Percentiles rank a stretch among this genome's conserved stretches.
Evolutionary conservation across 768 basidiomycete species (phyloP).

Genomic region (Suillus occidentalis): DNA sequence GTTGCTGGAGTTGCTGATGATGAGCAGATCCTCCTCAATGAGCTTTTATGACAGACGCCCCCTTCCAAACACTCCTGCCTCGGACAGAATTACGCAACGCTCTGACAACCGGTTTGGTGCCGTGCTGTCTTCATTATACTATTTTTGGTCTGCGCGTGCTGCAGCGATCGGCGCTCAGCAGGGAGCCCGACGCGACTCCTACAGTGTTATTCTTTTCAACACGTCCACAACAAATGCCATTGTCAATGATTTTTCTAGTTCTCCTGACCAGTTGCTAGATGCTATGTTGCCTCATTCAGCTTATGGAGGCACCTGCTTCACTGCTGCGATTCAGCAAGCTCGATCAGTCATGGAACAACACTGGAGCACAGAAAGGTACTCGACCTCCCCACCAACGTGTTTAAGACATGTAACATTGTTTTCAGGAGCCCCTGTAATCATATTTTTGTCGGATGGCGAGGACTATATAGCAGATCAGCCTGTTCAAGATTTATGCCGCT

Average conservation of each 20-base stretch:
- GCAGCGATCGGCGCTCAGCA: conserved; percentile 32
- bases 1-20: conserved; percentile 1
- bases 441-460: conserved; percentile 58
- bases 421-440: conserved; percentile 45
- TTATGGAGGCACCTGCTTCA: conserved; percentile 43
- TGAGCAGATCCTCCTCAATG: conserved; percentile 54
- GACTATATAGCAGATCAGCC: conserved; percentile 37
- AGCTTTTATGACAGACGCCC: conserved; percentile 38
- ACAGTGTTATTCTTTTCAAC: conserved; percentile 54
- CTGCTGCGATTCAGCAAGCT: conserved; percentile 37
- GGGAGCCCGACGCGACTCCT: conserved; percentile 47
- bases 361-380: conserved; percentile 53
- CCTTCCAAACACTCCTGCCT: conserved; percentile 42
- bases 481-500: conserved; percentile 42
- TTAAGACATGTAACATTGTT: background rate
- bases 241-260: conserved; percentile 46
- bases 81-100: conserved; percentile 34
- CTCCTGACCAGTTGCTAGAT: conserved; percentile 45
- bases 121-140: conserved; percentile 53
- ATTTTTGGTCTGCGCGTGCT: conserved; percentile 56
- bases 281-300: conserved; percentile 34
- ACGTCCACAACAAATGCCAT: conserved; percentile 21
- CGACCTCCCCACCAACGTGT: background rate
- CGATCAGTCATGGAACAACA: conserved; percentile 40
- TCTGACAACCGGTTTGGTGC: conserved; percentile 56